Conservation (phyloP, 345 rosid genomes). For the Brassica incana region DNA sequence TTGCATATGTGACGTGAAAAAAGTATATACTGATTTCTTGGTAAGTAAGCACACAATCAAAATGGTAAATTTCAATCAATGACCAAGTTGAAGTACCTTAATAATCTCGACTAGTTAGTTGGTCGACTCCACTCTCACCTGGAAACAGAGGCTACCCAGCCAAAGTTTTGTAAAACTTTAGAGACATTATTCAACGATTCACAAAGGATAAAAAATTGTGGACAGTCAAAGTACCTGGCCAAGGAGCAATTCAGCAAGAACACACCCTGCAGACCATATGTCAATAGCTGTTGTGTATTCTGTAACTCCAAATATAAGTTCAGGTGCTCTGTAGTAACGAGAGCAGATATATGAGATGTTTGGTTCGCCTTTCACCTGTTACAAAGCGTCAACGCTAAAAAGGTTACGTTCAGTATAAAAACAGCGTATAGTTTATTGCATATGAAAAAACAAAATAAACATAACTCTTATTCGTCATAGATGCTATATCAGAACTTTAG, state of each 20-base stretch:
- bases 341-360: slow-evolving; percentile 68
- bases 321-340: slow-evolving; percentile 66
- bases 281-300: slow-evolving; percentile 69
- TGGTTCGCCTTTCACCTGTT: slow-evolving; percentile 69
- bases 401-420: background rate
- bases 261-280: slow-evolving; percentile 78
- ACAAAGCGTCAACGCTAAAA: slow-evolving; percentile 9
- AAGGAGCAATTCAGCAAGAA: slow-evolving; percentile 61
- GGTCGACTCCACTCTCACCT: slow-evolving; percentile 73
- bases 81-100: slow-evolving; percentile 42
- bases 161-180: slow-evolving; percentile 14
- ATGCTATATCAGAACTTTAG: slow-evolving; percentile 64
- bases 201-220: background rate
- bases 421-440: background rate
- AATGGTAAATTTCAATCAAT: too few relatives aligned
- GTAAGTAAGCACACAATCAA: too few relatives aligned
- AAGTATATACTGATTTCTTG: too few relatives aligned
- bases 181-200: background rate
- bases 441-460: slow-evolving; percentile 8
- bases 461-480: background rate
- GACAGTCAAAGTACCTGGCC: slow-evolving; percentile 51
- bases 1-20: too few relatives aligned
- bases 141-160: slow-evolving; percentile 62
- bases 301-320: slow-evolving; percentile 69
- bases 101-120: slow-evolving; percentile 70